Evolutionary conservation across 202 grass and related monocot genomes (phyloP).

Genomic region (Dendrocalamus latiflorus): DNA sequence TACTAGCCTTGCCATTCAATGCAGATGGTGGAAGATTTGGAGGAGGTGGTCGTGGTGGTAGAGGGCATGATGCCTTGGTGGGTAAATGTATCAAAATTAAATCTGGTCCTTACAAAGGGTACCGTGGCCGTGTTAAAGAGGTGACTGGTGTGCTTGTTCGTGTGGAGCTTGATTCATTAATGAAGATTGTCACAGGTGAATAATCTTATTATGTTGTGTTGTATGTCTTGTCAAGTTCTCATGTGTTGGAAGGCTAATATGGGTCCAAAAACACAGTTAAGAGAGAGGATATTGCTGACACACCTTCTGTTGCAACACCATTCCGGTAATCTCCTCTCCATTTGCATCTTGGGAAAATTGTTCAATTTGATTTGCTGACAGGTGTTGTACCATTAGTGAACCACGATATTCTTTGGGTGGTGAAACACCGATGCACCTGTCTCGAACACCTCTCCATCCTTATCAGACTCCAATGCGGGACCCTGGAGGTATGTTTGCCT

Average conservation of each 20-base stretch:
- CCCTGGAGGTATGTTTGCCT: conserved; percentile 69
- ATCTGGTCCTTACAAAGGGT: conserved; percentile 79
- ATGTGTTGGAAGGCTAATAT: conserved; percentile 27
- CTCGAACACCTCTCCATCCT: conserved; percentile 81
- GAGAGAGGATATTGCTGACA: conserved; percentile 77
- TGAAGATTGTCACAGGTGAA: conserved; percentile 88
- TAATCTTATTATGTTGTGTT: conserved; percentile 1
- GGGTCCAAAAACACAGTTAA: conserved; percentile 60
- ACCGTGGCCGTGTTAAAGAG: conserved; percentile 93
- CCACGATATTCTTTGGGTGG: conserved; percentile 67
- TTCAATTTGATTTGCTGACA: conserved; percentile 31
- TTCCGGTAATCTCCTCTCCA: conserved; percentile 52
- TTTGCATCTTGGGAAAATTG: conserved; percentile 6
- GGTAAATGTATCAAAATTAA: conserved; percentile 87
- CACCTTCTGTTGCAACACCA: conserved; percentile 54
- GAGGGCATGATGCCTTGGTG: conserved; percentile 80
- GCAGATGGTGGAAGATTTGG: conserved; percentile 62
- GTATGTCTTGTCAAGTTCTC: neutral
- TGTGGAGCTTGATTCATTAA: conserved; percentile 93
- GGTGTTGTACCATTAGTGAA: conserved; percentile 50
- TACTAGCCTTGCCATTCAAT: conserved; percentile 7
- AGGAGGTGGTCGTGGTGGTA: conserved; percentile 60
- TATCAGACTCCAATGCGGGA: conserved; percentile 95
- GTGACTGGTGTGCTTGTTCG: conserved; percentile 64
- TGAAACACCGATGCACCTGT: conserved; percentile 96